phyloP scores from a whole-genome alignment of 208 protist species.

The Angomonas ambiguus region DNA sequence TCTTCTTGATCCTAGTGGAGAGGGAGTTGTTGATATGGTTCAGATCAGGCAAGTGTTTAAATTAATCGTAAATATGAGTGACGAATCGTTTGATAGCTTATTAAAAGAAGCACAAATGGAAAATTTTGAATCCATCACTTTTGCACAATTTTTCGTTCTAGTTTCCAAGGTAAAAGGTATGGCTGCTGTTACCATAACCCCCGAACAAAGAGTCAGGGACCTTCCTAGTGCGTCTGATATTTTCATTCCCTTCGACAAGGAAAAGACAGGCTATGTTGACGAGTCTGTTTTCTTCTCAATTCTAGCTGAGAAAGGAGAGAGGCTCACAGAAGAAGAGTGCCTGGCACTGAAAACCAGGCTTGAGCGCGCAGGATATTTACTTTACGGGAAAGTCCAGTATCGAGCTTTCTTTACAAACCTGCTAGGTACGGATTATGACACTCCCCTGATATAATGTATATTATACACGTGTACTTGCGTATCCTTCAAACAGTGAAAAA shows the following conservation, averaged over 20 bases:
- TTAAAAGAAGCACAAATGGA: conserved; percentile 31
- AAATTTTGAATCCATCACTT: conserved; percentile 31
- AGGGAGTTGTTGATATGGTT: conserved; percentile 30
- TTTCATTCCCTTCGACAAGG: conserved; percentile 42
- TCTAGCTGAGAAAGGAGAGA: conserved; percentile 43
- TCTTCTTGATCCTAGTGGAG: conserved; percentile 37
- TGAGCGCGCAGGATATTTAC: conserved; percentile 30
- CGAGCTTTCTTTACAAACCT: conserved; percentile 8
- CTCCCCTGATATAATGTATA: conserved; percentile 15
- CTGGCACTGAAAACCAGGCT: conserved; percentile 35
- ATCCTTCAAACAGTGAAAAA: conserved; percentile 1
- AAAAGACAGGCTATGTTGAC: conserved; percentile 45
- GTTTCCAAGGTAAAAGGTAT: conserved; percentile 20
- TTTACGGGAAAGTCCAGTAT: conserved; percentile 33
- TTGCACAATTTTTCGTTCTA: conserved; percentile 60
- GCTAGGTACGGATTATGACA: conserved; percentile 10
- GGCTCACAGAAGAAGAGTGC: conserved; percentile 32
- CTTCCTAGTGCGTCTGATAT: conserved; percentile 20
- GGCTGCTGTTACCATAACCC: conserved; percentile 1
- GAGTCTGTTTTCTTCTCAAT: conserved; percentile 42
- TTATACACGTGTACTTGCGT: no score
- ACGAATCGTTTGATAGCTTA: conserved; percentile 27
- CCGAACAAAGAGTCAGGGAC: conserved; percentile 9
- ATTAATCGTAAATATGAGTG: conserved; percentile 18
- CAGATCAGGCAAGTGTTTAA: conserved; percentile 31